Evolutionary conservation across 2,329 filamentous ascomycete genomes (phyloP).

Genomic region (Xylariomycetidae sp.): DNA sequence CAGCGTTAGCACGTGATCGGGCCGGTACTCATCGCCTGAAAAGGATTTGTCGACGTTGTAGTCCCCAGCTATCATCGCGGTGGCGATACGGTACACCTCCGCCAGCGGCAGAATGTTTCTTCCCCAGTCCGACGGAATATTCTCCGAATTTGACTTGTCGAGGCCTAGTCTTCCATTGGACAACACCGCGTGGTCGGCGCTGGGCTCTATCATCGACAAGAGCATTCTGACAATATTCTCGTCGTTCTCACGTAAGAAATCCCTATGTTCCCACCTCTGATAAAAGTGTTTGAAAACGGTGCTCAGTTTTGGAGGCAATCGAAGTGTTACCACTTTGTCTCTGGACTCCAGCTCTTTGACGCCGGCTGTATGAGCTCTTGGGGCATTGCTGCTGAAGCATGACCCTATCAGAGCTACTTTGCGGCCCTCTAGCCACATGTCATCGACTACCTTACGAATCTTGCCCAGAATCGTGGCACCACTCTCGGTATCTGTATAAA

Average conservation of each 20-base stretch:
- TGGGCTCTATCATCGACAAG: constrained; percentile 15
- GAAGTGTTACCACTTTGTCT: constrained; percentile 28
- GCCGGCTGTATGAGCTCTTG: constrained; percentile 36
- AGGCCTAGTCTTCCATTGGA: constrained; percentile 13
- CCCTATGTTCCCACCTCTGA: constrained; percentile 9
- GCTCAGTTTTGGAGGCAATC: constrained; percentile 1
- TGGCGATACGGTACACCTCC: constrained; percentile 24
- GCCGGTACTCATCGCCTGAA: too few species aligned
- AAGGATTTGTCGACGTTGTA: too few species aligned
- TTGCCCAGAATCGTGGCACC: constrained; percentile 66
- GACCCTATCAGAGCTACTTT: constrained; percentile 78
- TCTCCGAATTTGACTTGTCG: constrained; percentile 1
- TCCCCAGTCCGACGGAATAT: constrained; percentile 10
- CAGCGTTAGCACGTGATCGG: constrained; percentile 12
- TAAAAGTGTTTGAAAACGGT: not conserved
- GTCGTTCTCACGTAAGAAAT: constrained; percentile 23
- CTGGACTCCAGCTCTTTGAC: constrained; percentile 34
- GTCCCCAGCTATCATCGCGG: constrained; percentile 20
- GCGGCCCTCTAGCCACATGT: constrained; percentile 65
- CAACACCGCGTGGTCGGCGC: constrained; percentile 1
- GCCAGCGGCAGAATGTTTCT: constrained; percentile 16
- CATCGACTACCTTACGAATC: constrained; percentile 67
- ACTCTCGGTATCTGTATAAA: constrained; percentile 60
- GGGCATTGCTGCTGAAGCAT: constrained; percentile 52
- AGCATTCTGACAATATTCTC: constrained; percentile 23